Evolutionary conservation across 768 basidiomycete species (phyloP), one percentile per base, ranked within the genome.

Genomic region (Dictyophora rubrovolvata): DNA sequence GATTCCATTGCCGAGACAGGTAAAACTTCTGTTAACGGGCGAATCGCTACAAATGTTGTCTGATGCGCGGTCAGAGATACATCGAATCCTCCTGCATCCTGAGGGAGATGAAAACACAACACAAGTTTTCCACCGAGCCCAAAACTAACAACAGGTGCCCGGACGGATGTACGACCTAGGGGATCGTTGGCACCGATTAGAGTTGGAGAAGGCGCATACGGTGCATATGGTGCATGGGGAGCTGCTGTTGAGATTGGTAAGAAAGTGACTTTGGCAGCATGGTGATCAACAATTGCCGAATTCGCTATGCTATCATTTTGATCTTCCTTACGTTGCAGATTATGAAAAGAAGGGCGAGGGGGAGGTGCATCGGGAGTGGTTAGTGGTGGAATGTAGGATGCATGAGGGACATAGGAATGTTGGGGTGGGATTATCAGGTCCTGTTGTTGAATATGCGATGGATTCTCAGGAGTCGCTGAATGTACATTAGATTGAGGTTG

Each of bases 121-220:
- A 94, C 79, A 59, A 97, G 65, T 66, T 87, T 87, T 11, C 94
- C 94, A n/a, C 93, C 93, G 65, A 94, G 93, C 0, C 95, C 95
- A 65, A 97, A 96, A 62, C 83, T 87, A 56, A 94, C 75, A 28
- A 96, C 76, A 0, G 94, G 94, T 9, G 85, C 81, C 37, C 83
- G 81, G 56, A 80, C 81, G 2, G 84, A 76, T 5, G 86, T 84
- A 48, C 90, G 81, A 28, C 85, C 84, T 1, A 93, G 72, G 5
- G 89, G 88, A 68, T 93, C 90, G 64, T 93, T 90, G 7, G 85
- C 79, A 23, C 89, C 90, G 49, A 91, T 67, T 18, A 91, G 74
- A 0, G 91, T 90, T 0, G 91, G 87, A 0, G 90, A 93, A 17
- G 90, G 90, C 1, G 89, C 89, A 69, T 93, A 93, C 12, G 81